Evolutionary conservation across 129 eudicot genomes (phyloP), one percentile per base, ranked within the genome.

Genomic region (Ambrosia artemisiifolia): DNA sequence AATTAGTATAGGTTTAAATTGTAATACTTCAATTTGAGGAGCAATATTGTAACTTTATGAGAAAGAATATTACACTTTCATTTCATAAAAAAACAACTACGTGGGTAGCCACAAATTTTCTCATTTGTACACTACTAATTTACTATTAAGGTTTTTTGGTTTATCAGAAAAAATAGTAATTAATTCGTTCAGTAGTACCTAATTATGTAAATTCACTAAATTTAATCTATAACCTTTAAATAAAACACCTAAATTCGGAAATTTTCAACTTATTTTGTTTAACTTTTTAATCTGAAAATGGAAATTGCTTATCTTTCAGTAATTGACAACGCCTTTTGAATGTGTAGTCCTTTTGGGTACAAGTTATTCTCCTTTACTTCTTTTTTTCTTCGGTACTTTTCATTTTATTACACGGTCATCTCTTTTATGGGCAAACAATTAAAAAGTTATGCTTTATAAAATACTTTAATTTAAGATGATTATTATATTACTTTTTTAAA

Each of bases 291-390:
- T 40, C 44, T 40, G 54, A 6, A 47, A 59, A 8, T 46, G 38
- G 13, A 46, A 51, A 13, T 34, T 3, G 28, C 62, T 48, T 32
- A 69, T 49, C 63, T 60, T 60, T 47, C 47, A 72, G 33, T 71
- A 71, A 71, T 72, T 47, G 42, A 59, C n/a, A 71, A 20, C 12
- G 44, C 76, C 76, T 72, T 59, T 46, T 24, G 43, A 49, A 72
- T 60, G 67, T 72, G 30, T 57, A 30, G 68, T 59, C 76, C 28
- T 59, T 72, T 72, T 47, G 36, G 76, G 68, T 55, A 54, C 64
- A 70, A 53, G 7, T 28, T 54, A 11, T 54, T 53, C 56, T n/a
- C 13, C 53, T 16, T 50, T 36, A 32, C 17, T 69, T 60, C 8
- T n/a, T 51, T 69, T 67, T 67, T 53, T 18, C 38, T 18, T 12